Base-by-base conservation (phyloP, 371 early-diverging fungal species). In the Mucor indicus region DNA sequence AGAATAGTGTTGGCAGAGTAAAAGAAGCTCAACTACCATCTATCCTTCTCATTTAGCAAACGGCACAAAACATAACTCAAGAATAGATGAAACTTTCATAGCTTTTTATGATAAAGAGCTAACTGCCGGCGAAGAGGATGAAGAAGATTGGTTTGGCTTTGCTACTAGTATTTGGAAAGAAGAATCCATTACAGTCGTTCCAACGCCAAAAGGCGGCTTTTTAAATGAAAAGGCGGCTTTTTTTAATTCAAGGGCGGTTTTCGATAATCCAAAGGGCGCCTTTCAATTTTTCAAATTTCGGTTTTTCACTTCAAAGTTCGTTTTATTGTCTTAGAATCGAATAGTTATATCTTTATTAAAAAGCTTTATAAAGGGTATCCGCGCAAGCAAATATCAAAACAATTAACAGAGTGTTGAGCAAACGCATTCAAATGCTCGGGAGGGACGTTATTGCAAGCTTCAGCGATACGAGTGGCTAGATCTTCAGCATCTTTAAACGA, bases 341-440 rank as follows among this genome's bases (percentile, higher is more conserved):
- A 29, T 29, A 36, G 16, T 16, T 36, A 11, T 36, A 36, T 36
- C 16, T 36, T 36, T 36, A 29, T 29, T 29, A 29, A 29, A 29
- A 29, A 29, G 29, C 29, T 29, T 29, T 11, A 29, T 29, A 7
- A 29, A 29, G 29, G 29, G 29, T 29, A 5, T 29, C 29, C 29
- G n/a, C n/a, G n/a, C n/a, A n/a, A n/a, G n/a, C n/a, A n/a, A n/a
- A n/a, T n/a, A n/a, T n/a, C n/a, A n/a, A n/a, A n/a, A n/a, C n/a
- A n/a, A n/a, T n/a, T n/a, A n/a, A n/a, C n/a, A n/a, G 50, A 50
- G 22, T 42, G 36, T 15, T 50, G 42, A n/a, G 31, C 50, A 50
- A 43, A 50, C 36, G 41, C 36, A 27, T 15, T 1, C 9, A 42
- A 43, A 22, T 45, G 24, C 17, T 35, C 24, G 7, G 19, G 24